Evolutionary conservation across 2,329 filamentous ascomycete species (phyloP), one percentile per base, ranked within the genome.

Genomic region (Orbilia brochopaga): DNA sequence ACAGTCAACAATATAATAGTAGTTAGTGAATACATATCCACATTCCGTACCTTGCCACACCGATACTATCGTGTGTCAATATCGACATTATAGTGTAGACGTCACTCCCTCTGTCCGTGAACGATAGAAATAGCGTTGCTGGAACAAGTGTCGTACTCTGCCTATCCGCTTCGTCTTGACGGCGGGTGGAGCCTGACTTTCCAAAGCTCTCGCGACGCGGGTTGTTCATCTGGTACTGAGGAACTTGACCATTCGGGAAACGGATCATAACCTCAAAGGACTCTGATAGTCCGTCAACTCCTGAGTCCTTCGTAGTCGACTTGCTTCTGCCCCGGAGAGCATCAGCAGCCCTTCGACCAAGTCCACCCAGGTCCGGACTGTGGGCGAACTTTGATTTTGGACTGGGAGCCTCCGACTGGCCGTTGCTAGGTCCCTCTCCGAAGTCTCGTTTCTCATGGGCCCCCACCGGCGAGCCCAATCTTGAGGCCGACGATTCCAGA

Each of bases 61-160:
- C 60, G n/a, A 64, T 64, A 35, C 66, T 55, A 70, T 70, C 66
- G 40, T 70, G 66, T 50, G 66, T 70, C n/a, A 70, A 52, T 48
- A 70, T 70, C 4, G 66, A 70, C 66, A 70, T 55, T n/a, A 64
- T 50, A 27, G 66, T 70, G 51, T 70, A 70, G 7, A 70, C 66
- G 2, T 70, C 66, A 24, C 30, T 70, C n/a, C 66, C 66, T 11
- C 48, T 70, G n/a, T 70, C 59, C 1, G 54, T 70, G 42, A 70
- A 64, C 40, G 66, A 70, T n/a, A 70, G 58, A 48, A 70, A 70
- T 21, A 70, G 51, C 8, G 66, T 70, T 15, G 66, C 66, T 8
- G 66, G 66, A 17, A 70, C 66, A 21, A 70, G 55, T 30, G 59
- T 70, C 44, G 66, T 70, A 48, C 63, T 70, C 15, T 56, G 44